Evolutionary conservation across 129 eudicot species (phyloP).

Genomic region (Ambrosia trifida): DNA sequence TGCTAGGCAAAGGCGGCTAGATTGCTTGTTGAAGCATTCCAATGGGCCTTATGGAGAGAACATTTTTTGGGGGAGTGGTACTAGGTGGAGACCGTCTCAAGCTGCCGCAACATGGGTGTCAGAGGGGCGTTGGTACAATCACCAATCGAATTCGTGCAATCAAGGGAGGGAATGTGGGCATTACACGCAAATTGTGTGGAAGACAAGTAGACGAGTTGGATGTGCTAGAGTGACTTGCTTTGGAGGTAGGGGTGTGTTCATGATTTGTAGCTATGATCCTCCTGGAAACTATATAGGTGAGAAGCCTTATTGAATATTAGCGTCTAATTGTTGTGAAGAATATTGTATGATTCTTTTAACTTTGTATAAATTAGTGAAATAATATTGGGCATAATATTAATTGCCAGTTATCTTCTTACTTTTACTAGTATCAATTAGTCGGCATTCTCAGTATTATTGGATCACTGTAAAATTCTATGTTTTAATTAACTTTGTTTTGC

Average conservation of each 20-base stretch:
- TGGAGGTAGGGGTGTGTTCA: slow-evolving; percentile 66
- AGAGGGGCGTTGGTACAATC: slow-evolving; percentile 67
- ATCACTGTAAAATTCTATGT: background rate
- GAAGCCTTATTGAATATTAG: slow-evolving; percentile 63
- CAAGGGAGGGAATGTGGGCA: slow-evolving; percentile 72
- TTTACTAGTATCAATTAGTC: background rate
- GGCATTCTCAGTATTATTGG: background rate
- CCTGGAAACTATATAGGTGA: slow-evolving; percentile 82
- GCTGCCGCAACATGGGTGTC: slow-evolving; percentile 66
- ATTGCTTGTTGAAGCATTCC: slow-evolving; percentile 68
- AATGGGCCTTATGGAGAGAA: slow-evolving; percentile 83
- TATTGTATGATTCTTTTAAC: background rate
- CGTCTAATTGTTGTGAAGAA: slow-evolving; percentile 2
- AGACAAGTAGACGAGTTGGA: slow-evolving; percentile 56
- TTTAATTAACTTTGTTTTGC: background rate
- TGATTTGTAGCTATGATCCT: slow-evolving; percentile 81
- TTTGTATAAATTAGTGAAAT: slow-evolving; percentile 23
- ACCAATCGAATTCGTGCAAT: slow-evolving; percentile 50
- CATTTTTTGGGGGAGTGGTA: slow-evolving; percentile 79
- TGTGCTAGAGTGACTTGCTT: slow-evolving; percentile 67
- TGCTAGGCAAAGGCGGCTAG: slow-evolving; percentile 56
- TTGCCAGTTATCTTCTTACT: background rate
- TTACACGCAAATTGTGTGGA: slow-evolving; percentile 88
- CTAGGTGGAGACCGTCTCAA: slow-evolving; percentile 52
- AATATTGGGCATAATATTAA: background rate